Base-by-base conservation (phyloP, 768 basidiomycete species). In the Lyophyllum decastes region DNA sequence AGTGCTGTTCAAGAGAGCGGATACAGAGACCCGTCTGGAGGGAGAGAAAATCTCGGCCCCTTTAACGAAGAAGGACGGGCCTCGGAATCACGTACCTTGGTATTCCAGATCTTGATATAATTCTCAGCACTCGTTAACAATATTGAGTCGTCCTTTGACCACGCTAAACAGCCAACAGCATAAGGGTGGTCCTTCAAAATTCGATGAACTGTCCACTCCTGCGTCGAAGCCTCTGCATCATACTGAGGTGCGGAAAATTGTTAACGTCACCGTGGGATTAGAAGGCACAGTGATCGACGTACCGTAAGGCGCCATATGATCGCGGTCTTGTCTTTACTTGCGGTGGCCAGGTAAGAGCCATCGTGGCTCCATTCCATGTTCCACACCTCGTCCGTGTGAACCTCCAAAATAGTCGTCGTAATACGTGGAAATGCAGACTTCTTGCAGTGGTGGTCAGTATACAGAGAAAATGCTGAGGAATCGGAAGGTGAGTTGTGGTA, bases 361-460 rank as follows among this genome's bases (percentile, higher is more conserved):
- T 89, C 87, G 64, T 92, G 92, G 72, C 94, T 96, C 95, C 95
- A 99, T 69, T 89, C 90, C 58, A 98, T 73, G 68, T 90, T 87
- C 95, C 96, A 98, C 43, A 99, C 95, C 70, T 99, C 94, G 68
- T 98, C 93, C 11, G 79, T 82, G 72, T 98, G 96, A 27, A 88
- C 92, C 45, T 87, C 83, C 58, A 98, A 76, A 51, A 95, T 88
- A 24, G 90, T 88, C 2, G 93, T 95, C 12, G 92, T 95, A 24
- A 89, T 78, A 45, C 84, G 82, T 7, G 97, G 97, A 74, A 99
- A 98, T 40, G 82, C 82, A 25, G 84, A 82, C 66, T 88, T 82
- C 60, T 87, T 83, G 74, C 95, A 97, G 52, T 82, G 75, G 68
- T 96, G 94, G 70, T 99, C 95, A 48, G 82, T 80, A 67, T 94